These are phyloP conservation scores for Termitomyces sp. DNA, from an alignment of 768 basidiomycete genomes.

Conservation along the genomic window DNA sequence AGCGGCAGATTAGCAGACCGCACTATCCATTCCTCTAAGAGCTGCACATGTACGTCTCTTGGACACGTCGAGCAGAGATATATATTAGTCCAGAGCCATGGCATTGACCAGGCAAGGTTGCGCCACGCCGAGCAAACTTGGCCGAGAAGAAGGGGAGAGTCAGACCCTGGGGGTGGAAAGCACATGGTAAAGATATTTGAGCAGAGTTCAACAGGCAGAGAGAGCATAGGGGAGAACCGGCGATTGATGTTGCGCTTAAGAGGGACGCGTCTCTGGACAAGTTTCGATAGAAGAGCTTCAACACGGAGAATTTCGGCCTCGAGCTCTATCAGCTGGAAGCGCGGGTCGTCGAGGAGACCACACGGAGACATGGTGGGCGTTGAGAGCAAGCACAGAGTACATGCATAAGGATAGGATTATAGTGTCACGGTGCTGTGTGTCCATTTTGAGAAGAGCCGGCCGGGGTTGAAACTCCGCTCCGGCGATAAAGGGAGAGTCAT, in stretches of 20 bases:
- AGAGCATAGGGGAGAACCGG: constrained; percentile 15
- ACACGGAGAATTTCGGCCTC: constrained; percentile 17
- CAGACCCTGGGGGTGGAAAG: constrained; percentile 8
- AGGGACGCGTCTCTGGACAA: constrained; percentile 14
- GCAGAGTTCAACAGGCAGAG: constrained; percentile 20
- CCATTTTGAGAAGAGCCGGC: constrained; percentile 11
- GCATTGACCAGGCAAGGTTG: constrained; percentile 29
- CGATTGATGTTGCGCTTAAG: constrained; percentile 20
- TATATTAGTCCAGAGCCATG: constrained; percentile 27
- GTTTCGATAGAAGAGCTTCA: constrained; percentile 13
- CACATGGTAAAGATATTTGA: constrained; percentile 21
- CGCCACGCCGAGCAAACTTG: constrained; percentile 29
- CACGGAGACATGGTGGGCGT: constrained; percentile 1
- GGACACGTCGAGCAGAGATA: constrained; percentile 20
- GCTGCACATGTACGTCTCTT: constrained; percentile 17
- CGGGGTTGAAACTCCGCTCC: constrained; percentile 16
- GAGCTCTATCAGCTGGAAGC: constrained; percentile 15
- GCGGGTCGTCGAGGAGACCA: constrained; percentile 11
- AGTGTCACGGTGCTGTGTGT: not conserved
- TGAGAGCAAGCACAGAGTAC: not conserved
- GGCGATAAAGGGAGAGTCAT: constrained; percentile 19
- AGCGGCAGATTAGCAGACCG: constrained; percentile 26
- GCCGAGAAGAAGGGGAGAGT: constrained; percentile 22
- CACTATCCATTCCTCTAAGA: constrained; percentile 27
- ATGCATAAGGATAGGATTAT: not conserved